Evolutionary conservation across 306 rosid genomes (phyloP).

Genomic region (Quercus engelmannii): DNA sequence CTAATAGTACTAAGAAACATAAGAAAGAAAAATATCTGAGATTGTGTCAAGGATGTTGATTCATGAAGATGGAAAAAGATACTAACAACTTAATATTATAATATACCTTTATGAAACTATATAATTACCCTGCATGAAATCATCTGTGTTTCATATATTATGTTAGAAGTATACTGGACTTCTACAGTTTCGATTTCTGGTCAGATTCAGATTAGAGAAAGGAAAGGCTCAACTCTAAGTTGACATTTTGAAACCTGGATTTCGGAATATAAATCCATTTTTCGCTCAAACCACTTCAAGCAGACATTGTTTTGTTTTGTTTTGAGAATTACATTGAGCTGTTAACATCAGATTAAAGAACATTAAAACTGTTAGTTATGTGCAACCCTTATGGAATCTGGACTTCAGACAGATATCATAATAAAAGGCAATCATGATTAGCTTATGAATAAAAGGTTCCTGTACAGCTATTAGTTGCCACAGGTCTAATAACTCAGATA

Average conservation of each 20-base stretch:
- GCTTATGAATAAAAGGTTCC: not conserved
- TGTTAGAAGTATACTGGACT: not conserved
- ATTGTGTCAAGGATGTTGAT: constrained; percentile 46
- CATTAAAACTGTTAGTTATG: not conserved
- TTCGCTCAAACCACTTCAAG: no score
- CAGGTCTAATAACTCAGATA: not conserved
- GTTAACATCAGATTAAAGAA: not conserved
- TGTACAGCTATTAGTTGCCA: not conserved
- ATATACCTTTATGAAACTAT: not conserved
- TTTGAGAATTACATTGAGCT: not conserved
- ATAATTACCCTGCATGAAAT: not conserved
- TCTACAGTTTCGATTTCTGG: not conserved
- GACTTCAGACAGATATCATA: not conserved
- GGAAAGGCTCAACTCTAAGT: not conserved
- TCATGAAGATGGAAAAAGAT: not conserved
- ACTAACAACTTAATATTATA: not conserved
- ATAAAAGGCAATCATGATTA: not conserved
- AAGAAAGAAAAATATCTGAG: constrained; percentile 71
- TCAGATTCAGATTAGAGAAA: not conserved
- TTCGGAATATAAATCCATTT: not conserved
- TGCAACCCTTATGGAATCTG: not conserved
- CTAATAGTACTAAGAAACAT: constrained; percentile 69
- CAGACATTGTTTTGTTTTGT: not conserved
- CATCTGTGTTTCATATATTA: not conserved
- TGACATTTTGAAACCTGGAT: not conserved